phyloP scores from a whole-genome alignment of 805 yeast species.

The Isabelozyma heimii region DNA sequence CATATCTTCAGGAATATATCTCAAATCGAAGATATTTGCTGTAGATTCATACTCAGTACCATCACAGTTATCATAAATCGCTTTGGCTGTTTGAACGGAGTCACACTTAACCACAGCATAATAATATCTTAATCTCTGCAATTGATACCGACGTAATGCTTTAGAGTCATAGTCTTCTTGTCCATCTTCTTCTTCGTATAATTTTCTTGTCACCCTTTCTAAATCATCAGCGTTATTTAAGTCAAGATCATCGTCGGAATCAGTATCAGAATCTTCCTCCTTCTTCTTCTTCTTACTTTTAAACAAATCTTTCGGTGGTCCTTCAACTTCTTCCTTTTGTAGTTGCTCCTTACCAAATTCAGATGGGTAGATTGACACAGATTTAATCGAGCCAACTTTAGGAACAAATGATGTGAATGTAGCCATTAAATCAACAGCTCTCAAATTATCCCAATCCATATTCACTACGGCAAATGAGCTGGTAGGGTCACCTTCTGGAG shows the following conservation, averaged over 20 bases:
- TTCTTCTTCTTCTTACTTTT: conserved; percentile 40
- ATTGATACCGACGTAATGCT: conserved; percentile 82
- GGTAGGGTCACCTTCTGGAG: conserved; percentile 88
- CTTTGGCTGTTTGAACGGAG: conserved; percentile 63
- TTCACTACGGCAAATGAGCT: conserved; percentile 85
- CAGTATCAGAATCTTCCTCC: conserved; percentile 33
- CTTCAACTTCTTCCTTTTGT: conserved; percentile 85
- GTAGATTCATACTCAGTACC: conserved; percentile 96
- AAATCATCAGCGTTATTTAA: conserved; percentile 45
- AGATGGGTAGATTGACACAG: conserved; percentile 78
- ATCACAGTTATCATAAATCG: conserved; percentile 83
- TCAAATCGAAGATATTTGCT: conserved; percentile 86
- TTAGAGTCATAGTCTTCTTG: conserved; percentile 81
- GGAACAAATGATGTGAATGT: conserved; percentile 87
- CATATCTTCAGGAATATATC: conserved; percentile 93
- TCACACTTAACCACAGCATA: conserved; percentile 91
- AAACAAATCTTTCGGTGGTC: conserved; percentile 88
- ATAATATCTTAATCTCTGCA: conserved; percentile 88
- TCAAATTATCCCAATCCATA: conserved; percentile 96
- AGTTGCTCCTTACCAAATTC: conserved; percentile 91
- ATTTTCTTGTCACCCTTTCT: conserved; percentile 63
- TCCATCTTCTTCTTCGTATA: conserved; percentile 79
- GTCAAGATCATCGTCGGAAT: conserved; percentile 38
- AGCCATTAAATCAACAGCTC: conserved; percentile 83
- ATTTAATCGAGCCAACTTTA: conserved; percentile 60